Percentiles rank a stretch among this genome's conserved stretches.
Evolutionary conservation across 805 yeast species (phyloP).

Genomic region (Starmera dryadoides): DNA sequence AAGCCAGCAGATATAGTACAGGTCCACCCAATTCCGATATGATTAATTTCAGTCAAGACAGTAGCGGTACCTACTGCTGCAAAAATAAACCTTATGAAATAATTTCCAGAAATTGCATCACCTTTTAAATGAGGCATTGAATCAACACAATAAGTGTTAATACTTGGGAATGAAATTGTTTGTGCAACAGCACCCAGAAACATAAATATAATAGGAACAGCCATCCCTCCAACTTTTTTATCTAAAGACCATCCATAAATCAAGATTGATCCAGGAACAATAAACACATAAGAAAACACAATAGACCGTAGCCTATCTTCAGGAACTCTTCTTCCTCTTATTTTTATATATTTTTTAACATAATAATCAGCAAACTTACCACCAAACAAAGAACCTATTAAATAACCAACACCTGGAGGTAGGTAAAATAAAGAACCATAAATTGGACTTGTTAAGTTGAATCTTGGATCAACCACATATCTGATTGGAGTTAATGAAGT

Average conservation of each 20-base stretch:
- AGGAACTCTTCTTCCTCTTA: constrained; percentile 34
- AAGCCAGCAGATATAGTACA: constrained; percentile 41
- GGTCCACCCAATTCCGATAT: constrained; percentile 52
- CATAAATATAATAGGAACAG: constrained; percentile 43
- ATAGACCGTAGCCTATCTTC: constrained; percentile 44
- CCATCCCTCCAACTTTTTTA: constrained; percentile 44
- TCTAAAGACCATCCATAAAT: constrained; percentile 50
- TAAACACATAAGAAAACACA: constrained; percentile 31
- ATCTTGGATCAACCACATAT: constrained; percentile 48
- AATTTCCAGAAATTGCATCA: constrained; percentile 50
- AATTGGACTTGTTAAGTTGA: constrained; percentile 38
- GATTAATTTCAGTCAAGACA: constrained; percentile 35
- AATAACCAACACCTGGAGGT: constrained; percentile 51
- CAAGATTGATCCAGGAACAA: constrained; percentile 37
- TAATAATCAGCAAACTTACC: constrained; percentile 45
- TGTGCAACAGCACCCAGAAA: constrained; percentile 44
- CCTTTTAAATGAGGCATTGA: constrained; percentile 47
- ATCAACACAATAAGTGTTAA: constrained; percentile 54
- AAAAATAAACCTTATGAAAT: constrained; percentile 40
- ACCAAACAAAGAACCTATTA: constrained; percentile 42
- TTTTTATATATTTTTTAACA: constrained; percentile 35
- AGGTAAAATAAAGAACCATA: constrained; percentile 46
- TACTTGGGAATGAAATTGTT: constrained; percentile 42
- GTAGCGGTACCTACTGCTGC: constrained; percentile 47
- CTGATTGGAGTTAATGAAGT: constrained; percentile 47